Evolutionary conservation across 2,329 filamentous ascomycete genomes (phyloP), one percentile per base, ranked within the genome.

Genomic region (Aaosphaeria pasadenensis): DNA sequence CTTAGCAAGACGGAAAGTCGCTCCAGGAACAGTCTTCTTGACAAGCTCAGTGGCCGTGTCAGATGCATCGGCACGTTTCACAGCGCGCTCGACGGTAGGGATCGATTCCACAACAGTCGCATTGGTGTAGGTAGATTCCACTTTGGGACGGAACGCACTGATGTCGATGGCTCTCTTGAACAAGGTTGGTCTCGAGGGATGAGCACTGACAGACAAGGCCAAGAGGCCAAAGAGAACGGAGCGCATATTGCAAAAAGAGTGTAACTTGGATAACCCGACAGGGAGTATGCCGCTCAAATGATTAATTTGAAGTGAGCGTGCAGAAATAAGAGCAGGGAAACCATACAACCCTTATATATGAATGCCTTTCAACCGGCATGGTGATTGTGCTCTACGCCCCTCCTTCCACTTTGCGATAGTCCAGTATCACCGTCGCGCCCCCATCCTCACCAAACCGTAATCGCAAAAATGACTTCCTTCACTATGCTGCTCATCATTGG

Each of bases 1-100:
- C 1, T 73, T 60, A 0, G 77, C 74, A 5, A 80, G 52, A 17
- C 81, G 77, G 63, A 83, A 84, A 24, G 63, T 61, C 11, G 69
- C 60, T 44, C 57, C 65, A 2, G 72, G 72, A 2, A 60, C 54
- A 7, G 64, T 63, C 33, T 46, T 56, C 56, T 67, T 64, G 24
- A 72, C 59, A 17, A 71, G 48, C 32, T 64, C 58, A 5, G 58
- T 62, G 5, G 71, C 71, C 13, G 59, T 57, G 32, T 66, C 60
- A 29, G 63, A 50, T 13, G 63, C 56, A 45, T 59, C 62, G 9
- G 55, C 60, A 43, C 62, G 57, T 45, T 54, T 60, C 7, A 50
- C 41, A 17, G 61, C 47, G 7, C 52, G 48, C n/a, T 7, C n/a
- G 7, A 57, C 44, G 13, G 59, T 54, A n/a, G 52, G 51, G 41